phyloP scores from a whole-genome alignment of 208 protist genomes.

The Trypanosoma avium region DNA sequence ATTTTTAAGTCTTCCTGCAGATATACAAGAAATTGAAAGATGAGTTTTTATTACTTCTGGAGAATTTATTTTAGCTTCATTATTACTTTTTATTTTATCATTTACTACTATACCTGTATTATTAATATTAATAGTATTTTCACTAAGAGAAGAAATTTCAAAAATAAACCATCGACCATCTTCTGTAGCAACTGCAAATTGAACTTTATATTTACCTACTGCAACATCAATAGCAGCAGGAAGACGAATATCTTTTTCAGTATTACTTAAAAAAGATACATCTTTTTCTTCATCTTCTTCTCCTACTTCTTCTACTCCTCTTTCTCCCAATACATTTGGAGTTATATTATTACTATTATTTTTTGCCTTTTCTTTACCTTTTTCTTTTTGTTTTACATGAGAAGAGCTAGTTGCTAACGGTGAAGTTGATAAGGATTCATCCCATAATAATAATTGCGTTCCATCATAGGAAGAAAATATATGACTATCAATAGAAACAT shows the following conservation, averaged over 20 bases:
- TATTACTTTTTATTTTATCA: not conserved
- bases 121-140: not conserved
- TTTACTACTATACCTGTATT: not conserved
- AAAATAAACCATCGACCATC: conserved; percentile 78
- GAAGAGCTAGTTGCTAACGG: no score
- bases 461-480: conserved; percentile 2
- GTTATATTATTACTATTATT: no score
- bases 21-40: conserved; percentile 23
- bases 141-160: conserved; percentile 28
- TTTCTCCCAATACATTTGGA: not conserved
- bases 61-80: not conserved
- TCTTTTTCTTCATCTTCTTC: not conserved
- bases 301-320: not conserved
- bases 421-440: not conserved
- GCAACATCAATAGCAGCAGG: conserved; percentile 68
- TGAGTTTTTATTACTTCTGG: no score
- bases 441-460: not conserved
- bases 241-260: conserved; percentile 30
- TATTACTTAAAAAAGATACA: not conserved
- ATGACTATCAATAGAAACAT: not conserved
- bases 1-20: conserved; percentile 26
- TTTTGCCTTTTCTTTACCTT: no score
- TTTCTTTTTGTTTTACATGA: no score
- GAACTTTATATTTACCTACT: conserved; percentile 34
- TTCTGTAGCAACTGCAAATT: conserved; percentile 55